A percentile compares a stretch with the other conserved stretches of the same genome.
phyloP scores from a whole-genome alignment of 306 rosid species.

The Pueraria montana region DNA sequence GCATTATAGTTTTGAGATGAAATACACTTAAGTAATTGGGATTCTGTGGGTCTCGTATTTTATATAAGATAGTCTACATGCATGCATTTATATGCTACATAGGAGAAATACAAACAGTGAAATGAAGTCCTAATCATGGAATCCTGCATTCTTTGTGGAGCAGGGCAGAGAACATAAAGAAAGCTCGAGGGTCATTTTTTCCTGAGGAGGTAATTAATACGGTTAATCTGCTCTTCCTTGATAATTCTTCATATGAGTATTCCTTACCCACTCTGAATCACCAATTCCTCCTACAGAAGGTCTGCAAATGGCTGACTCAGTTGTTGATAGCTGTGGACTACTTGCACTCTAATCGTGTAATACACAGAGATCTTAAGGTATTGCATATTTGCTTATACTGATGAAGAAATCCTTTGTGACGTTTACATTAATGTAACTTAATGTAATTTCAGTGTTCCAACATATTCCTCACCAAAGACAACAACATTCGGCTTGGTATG shows the following conservation, averaged over 20 bases:
- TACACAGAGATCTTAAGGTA: conserved; percentile 96
- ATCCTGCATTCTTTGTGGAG: conserved; percentile 46
- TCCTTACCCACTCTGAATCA: conserved; percentile 44
- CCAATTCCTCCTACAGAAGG: conserved; percentile 61
- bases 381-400: conserved; percentile 25
- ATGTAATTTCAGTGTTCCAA: conserved; percentile 84
- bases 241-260: conserved; percentile 20
- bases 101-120: conserved; percentile 31
- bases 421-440: conserved; percentile 38
- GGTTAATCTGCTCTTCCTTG: conserved; percentile 38
- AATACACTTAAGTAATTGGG: conserved; percentile 1
- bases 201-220: conserved; percentile 76
- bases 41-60: conserved; percentile 13
- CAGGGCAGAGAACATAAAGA: conserved; percentile 83
- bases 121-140: conserved; percentile 36
- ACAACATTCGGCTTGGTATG: conserved; percentile 84
- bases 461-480: conserved; percentile 85
- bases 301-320: conserved; percentile 93
- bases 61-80: conserved; percentile 14
- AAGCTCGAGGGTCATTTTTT: conserved; percentile 75
- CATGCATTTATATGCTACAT: background rate
- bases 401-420: conserved; percentile 32
- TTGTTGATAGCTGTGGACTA: conserved; percentile 89
- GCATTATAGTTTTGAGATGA: conserved; percentile 6
- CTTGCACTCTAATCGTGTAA: conserved; percentile 87